Evolutionary conservation across 2,329 filamentous ascomycete genomes (phyloP), one percentile per base, ranked within the genome.

Genomic region (Penicillium glabrum): DNA sequence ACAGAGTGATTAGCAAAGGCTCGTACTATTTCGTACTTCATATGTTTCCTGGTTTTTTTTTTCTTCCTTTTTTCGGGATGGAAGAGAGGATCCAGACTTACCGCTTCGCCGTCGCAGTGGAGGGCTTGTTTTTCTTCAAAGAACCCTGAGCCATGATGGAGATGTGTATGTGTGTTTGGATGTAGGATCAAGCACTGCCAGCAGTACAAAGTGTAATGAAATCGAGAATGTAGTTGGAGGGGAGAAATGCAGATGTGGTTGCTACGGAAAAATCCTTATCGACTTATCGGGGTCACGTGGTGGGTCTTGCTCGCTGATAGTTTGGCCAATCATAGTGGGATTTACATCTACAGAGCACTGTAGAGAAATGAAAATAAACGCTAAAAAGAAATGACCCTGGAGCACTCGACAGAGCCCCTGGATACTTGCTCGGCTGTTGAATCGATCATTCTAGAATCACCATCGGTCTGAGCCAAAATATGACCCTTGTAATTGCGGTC

Each of bases 81-180:
- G 14, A 33, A 33, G 31, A 19, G 39, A 19, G n/a, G 35, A 39
- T 39, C 10, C 35, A 39, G 10, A 65, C 69, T 49, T 68, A 79
- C 79, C 68, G 69, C 65, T 72, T 79, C 70, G 63, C 69, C 67
- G 64, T 65, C 16, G 64, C 51, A 9, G 68, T 67, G 47, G 49
- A 53, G 29, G 72, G 56, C 62, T 77, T 71, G 61, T 70, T 58
- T 59, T 80, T 81, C 61, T 82, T 82, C 53, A 82, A 65, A 35
- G 71, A 66, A 57, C 79, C 79, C 75, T 82, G 79, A 21, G 78
- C 77, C 79, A 81, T 82, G 59, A 23, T 62, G 54, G 11, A 1
- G 35, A 19, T 47, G 14, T 41, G 31, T 44, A 51, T 37, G 35
- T 51, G 23, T 27, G 56, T 33, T n/a, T 16, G 14, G 23, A 26